Conservation (phyloP, 768 basidiomycete genomes). For the Termitomyces sp. region DNA sequence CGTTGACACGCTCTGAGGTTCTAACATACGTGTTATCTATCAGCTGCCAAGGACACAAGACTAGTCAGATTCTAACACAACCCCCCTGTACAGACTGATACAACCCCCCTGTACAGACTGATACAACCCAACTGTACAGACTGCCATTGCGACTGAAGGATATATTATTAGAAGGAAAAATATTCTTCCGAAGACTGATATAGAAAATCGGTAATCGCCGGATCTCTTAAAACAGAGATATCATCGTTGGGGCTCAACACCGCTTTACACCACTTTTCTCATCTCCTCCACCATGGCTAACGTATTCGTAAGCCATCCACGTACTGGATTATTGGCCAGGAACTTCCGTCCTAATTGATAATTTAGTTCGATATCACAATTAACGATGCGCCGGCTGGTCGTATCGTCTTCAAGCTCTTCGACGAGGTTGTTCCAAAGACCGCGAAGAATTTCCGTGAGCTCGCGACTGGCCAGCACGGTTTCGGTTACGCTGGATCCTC, state of each 20-base stretch:
- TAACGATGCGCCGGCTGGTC: slow-evolving; percentile 33
- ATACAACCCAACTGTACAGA: no score
- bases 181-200: background rate
- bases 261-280: slow-evolving; percentile 9
- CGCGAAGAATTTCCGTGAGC: slow-evolving; percentile 82
- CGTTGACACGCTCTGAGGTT: no score
- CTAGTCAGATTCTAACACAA: no score
- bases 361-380: slow-evolving; percentile 65
- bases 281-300: slow-evolving; percentile 24
- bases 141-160: background rate
- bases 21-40: no score
- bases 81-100: background rate
- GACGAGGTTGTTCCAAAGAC: slow-evolving; percentile 76
- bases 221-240: slow-evolving; percentile 12
- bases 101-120: background rate
- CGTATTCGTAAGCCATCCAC: slow-evolving; percentile 31
- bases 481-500: slow-evolving; percentile 62
- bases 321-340: background rate
- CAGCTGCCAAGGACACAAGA: no score
- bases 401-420: slow-evolving; percentile 81
- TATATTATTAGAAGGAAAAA: background rate
- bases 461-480: slow-evolving; percentile 71
- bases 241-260: slow-evolving; percentile 8
- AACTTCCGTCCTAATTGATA: background rate
- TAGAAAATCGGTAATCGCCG: slow-evolving; percentile 9